Percentiles rank a stretch among this genome's conserved stretches.
Evolutionary conservation across 768 basidiomycete genomes (phyloP).

Genomic region (Suillus subalutaceus): DNA sequence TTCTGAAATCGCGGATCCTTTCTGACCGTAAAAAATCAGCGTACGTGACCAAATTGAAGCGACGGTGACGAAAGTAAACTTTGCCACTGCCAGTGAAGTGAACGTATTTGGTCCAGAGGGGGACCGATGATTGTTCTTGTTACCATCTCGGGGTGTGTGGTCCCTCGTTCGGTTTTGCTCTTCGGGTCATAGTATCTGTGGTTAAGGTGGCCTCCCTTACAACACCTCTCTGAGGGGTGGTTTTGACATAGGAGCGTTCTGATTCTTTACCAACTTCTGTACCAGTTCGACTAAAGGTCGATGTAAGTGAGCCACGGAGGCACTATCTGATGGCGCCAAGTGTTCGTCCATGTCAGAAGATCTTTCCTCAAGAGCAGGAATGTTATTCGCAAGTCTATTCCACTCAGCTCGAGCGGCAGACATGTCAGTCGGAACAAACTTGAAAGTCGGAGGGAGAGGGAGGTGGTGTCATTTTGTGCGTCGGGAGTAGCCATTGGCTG

Average conservation of each 20-base stretch:
- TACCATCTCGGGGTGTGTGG: background rate
- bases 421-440: background rate
- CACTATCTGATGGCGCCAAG: background rate
- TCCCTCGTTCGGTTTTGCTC: background rate
- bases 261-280: background rate
- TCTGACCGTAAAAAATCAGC: conserved; percentile 11
- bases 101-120: conserved; percentile 36
- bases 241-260: background rate
- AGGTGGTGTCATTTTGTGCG: background rate
- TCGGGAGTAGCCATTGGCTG: background rate
- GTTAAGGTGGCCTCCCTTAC: background rate
- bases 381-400: background rate
- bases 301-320: background rate
- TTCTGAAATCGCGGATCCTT: conserved; percentile 21
- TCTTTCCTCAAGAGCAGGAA: background rate
- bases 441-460: background rate
- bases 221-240: background rate
- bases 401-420: background rate
- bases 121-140: conserved; percentile 2
- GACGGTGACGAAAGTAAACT: conserved; percentile 44
- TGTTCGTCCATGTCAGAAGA: background rate
- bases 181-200: background rate
- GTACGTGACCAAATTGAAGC: conserved; percentile 38
- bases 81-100: conserved; percentile 53
- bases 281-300: background rate